Base-by-base conservation (phyloP, 176 grass and related monocot species). In the Carex pumila region DNA sequence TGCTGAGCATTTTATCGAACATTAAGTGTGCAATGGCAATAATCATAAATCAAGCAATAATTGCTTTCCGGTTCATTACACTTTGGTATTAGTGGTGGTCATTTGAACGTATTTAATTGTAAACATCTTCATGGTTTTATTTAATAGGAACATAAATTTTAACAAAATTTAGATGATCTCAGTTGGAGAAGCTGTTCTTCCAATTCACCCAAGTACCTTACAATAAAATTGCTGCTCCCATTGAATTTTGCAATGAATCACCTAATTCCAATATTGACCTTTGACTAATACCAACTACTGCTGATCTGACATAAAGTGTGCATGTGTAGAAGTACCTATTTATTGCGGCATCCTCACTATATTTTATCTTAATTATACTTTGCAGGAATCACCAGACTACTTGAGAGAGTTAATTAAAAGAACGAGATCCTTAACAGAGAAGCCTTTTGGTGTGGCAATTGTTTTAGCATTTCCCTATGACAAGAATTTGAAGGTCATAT, bases 321-420 rank as follows among this genome's bases (percentile, higher is more conserved):
- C 18, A 11, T 21, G 17, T 4, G 1, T 3, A 45, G n/a, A 36
- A 15, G 31, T 37, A 17, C 13, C 5, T 68, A 1, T 36, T 68
- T 68, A 7, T 17, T 68, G 14, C 6, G 0, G 10, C 43, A 45
- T 74, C 70, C 70, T 73, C 41, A 49, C 22, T 50, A 74, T 12
- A 13, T 50, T 50, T 74, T 22, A 21, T 74, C 14, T 56, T 36
- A 69, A 81, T 25, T 54, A 68, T 86, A 53, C 17, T 71, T 52
- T 57, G 36, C 86, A 98, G 95, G 92, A 94, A 67, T 85, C 95
- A 61, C 95, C 95, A 64, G 92, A 98, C 11, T 83, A 86, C 56
- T 85, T 95, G 39, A 84, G 95, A 39, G 86, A 93, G 7, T 60
- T 98, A 56, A 98, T 98, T 64, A 84, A 82, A 61, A 86, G 55